Conservation (phyloP, 345 rosid species). For the Rhodamnia argentea region DNA sequence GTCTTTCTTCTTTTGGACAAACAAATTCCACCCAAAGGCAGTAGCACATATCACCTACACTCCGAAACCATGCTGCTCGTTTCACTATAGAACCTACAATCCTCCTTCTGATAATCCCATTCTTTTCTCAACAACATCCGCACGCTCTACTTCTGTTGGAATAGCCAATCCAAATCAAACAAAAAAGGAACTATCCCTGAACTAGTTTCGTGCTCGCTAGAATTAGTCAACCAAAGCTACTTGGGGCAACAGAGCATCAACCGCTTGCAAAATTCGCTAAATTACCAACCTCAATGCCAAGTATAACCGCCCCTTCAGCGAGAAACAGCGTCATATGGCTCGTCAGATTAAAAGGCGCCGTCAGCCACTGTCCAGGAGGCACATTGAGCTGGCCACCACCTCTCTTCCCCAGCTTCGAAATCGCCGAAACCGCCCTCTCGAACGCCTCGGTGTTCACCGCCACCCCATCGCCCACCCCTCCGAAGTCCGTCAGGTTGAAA, state of each 20-base stretch:
- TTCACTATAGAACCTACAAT: neutral
- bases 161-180: neutral
- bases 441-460: constrained; percentile 80
- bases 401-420: constrained; percentile 55
- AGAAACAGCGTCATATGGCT: constrained; percentile 91
- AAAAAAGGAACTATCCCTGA: neutral
- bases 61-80: neutral
- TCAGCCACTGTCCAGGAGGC: constrained; percentile 89
- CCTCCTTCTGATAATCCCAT: neutral
- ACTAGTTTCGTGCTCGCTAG: neutral
- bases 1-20: neutral
- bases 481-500: constrained; percentile 82
- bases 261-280: neutral
- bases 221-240: neutral
- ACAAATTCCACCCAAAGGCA: neutral
- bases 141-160: neutral
- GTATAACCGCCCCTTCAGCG: constrained; percentile 76
- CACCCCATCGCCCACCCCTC: constrained; percentile 82
- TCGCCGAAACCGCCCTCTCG: constrained; percentile 69
- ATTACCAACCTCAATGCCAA: constrained; percentile 58
- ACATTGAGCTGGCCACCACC: constrained; percentile 97
- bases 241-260: neutral
- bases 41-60: neutral
- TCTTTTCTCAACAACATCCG: neutral
- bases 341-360: constrained; percentile 92